Base-by-base conservation (phyloP, 257 asterid species). In the Gynochthodes officinalis region DNA sequence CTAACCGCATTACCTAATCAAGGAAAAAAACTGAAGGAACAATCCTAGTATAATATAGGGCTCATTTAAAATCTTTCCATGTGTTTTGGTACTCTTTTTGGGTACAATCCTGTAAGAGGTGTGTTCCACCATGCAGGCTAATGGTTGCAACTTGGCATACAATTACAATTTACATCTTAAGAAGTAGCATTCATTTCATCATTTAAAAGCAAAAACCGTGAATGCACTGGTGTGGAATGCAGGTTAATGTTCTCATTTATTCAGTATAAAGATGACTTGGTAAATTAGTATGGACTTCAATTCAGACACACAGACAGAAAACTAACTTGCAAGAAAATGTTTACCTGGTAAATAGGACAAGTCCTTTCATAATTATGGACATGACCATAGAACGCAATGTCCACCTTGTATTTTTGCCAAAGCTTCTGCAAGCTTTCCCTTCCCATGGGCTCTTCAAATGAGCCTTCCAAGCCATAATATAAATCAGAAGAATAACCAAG, bases 391-490 rank as follows among this genome's bases (percentile, higher is more conserved):
- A 83, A 77, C 19, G 81, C 83, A 46, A 83, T 83, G 69, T 83
- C 87, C 43, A 83, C 87, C 72, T 75, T 80, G 77, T 83, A 83
- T 48, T 77, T 83, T 70, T 83, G 87, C 87, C 87, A 83, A 21
- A 83, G 83, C 76, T 57, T 80, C 83, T 83, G 80, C 85, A 83
- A 75, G 81, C 80, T 75, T 66, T 75, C 87, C 78, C 87, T 80
- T 50, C 87, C 87, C 83, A 74, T 75, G n/a, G 87, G 85, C 74
- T 83, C 87, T 53, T 80, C 85, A 59, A 83, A 83, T 14, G 87
- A 80, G 67, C 87, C 85, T 50, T 73, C 74, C 10, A 33, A 6
- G 50, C 70, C 87, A 40, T 80, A 83, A 66, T 70, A 78, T 7
- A 68, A 55, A 67, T 75, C 67, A 0, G 87, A 83, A 72, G 87